Conservation (phyloP, 371 early-diverging fungal species). For the Mortierella sp. region DNA sequence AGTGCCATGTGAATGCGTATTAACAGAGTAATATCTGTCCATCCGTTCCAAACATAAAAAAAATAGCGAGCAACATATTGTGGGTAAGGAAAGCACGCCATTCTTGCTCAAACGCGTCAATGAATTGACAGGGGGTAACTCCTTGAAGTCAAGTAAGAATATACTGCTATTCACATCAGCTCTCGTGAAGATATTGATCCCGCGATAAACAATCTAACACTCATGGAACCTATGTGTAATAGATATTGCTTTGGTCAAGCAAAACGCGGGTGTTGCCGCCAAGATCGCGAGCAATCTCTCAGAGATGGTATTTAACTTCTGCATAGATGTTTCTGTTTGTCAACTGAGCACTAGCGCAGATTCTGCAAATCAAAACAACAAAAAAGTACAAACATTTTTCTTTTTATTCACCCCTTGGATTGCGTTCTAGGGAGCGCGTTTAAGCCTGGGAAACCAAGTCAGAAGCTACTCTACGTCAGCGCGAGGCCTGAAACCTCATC, state of each 20-base stretch:
- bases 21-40: too few relatives aligned
- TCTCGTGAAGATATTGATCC: not conserved
- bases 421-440: not conserved
- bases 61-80: constrained; percentile 63
- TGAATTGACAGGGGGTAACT: constrained; percentile 83
- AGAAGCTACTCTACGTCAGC: constrained; percentile 32
- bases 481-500: constrained; percentile 17
- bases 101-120: constrained; percentile 86
- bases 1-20: too few relatives aligned
- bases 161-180: not conserved
- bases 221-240: not conserved
- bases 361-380: too few relatives aligned
- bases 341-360: too few relatives aligned
- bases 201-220: not conserved
- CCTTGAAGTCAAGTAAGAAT: constrained; percentile 79
- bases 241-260: constrained; percentile 91
- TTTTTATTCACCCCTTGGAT: not conserved
- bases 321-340: not conserved
- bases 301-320: constrained; percentile 18
- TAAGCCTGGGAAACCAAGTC: constrained; percentile 1
- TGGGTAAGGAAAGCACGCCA: constrained; percentile 92
- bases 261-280: constrained; percentile 88
- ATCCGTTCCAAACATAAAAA: not conserved
- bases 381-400: too few relatives aligned
- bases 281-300: constrained; percentile 75